Evolutionary conservation across 257 asterid genomes (phyloP).

Genomic region (Nicotiana attenuata): DNA sequence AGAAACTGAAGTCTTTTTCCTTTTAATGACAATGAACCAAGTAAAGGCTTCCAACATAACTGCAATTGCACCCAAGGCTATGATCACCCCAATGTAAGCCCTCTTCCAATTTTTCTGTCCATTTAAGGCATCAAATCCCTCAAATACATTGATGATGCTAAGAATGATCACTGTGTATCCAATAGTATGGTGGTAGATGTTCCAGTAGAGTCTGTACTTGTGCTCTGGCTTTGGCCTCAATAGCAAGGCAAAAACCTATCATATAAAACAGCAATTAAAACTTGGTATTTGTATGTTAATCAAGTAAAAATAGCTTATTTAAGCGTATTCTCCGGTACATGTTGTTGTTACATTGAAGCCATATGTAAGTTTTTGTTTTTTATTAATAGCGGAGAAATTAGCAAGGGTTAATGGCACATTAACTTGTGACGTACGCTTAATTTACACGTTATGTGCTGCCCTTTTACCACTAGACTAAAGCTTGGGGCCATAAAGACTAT

Average conservation of each 20-base stretch:
- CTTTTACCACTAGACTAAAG: too few species aligned
- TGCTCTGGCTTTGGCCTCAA: conserved; percentile 25
- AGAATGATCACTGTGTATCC: conserved; percentile 22
- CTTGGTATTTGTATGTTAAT: neutral
- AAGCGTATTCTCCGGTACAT: too few species aligned
- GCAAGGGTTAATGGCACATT: too few species aligned
- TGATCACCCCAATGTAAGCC: conserved; percentile 17
- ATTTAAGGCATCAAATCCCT: conserved; percentile 19
- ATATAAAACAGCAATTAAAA: neutral
- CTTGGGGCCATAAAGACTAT: too few species aligned
- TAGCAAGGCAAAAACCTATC: conserved; percentile 18
- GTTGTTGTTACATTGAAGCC: too few species aligned
- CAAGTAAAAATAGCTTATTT: too few species aligned
- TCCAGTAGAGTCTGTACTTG: conserved; percentile 25
- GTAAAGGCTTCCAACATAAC: conserved; percentile 14
- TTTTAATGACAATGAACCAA: conserved; percentile 5
- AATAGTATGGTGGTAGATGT: conserved; percentile 14
- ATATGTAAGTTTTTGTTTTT: too few species aligned
- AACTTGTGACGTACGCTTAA: too few species aligned
- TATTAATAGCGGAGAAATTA: too few species aligned
- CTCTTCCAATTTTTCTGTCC: conserved; percentile 16
- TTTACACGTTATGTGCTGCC: too few species aligned
- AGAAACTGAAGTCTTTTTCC: neutral
- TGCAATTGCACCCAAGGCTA: conserved; percentile 6
- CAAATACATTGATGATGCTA: conserved; percentile 23